Evolutionary conservation across 192 early-diverging fungal genomes (phyloP).

Genomic region (Backusella mclennaniae): DNA sequence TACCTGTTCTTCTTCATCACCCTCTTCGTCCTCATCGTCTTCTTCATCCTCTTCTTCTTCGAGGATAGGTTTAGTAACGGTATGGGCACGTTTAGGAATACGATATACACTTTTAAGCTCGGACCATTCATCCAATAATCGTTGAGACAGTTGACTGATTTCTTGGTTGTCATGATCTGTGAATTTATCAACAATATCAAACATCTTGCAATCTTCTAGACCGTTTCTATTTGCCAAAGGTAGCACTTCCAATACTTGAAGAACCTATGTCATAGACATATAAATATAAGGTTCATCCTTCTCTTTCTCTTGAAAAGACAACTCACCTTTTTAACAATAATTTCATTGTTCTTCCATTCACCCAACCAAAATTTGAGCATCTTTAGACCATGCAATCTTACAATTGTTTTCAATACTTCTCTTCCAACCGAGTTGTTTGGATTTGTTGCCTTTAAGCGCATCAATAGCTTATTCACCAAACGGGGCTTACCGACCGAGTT

Average conservation of each 20-base stretch:
- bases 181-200: constrained; percentile 59
- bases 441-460: constrained; percentile 62
- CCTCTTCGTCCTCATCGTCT: not conserved
- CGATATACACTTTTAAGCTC: constrained; percentile 51
- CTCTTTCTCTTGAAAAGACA: constrained; percentile 44
- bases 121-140: constrained; percentile 51
- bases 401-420: constrained; percentile 55
- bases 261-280: constrained; percentile 6
- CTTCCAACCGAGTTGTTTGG: constrained; percentile 19
- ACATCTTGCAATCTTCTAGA: constrained; percentile 73
- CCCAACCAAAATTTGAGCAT: constrained; percentile 76
- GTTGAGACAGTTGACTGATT: constrained; percentile 47
- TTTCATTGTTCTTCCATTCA: constrained; percentile 49
- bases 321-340: constrained; percentile 21
- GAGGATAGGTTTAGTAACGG: not conserved
- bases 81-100: constrained; percentile 50
- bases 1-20: not conserved
- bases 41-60: constrained; percentile 14
- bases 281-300: constrained; percentile 43
- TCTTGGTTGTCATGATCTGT: constrained; percentile 48
- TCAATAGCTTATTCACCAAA: constrained; percentile 56
- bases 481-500: constrained; percentile 50
- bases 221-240: constrained; percentile 80
- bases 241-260: constrained; percentile 62
- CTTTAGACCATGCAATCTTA: constrained; percentile 64